A percentile compares a stretch with the other conserved stretches of the same genome.
Conservation (phyloP, 106 monocot species). For the Allium cepa region DNA sequence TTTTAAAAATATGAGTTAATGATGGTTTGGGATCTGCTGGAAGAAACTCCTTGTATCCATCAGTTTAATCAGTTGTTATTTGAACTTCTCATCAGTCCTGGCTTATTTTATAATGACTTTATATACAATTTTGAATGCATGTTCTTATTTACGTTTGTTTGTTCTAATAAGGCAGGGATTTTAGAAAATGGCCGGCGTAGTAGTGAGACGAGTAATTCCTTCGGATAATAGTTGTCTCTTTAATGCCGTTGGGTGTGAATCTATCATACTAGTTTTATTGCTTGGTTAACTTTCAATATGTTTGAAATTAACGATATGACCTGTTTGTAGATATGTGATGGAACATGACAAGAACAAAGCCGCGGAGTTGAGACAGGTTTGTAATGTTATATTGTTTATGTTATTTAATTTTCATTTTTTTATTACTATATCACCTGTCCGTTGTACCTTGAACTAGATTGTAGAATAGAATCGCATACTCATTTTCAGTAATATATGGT, state of each 20-base stretch:
- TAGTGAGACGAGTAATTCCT: slow-evolving; percentile 93
- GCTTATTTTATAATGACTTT: too few species aligned
- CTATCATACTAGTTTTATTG: neutral
- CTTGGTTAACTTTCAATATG: neutral
- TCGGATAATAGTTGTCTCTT: slow-evolving; percentile 99
- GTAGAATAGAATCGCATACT: too few species aligned
- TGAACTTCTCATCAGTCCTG: too few species aligned
- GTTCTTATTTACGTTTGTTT: neutral
- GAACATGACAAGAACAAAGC: slow-evolving; percentile 79
- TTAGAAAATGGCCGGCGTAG: slow-evolving; percentile 66
- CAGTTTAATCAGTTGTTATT: too few species aligned
- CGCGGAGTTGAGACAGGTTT: slow-evolving; percentile 86
- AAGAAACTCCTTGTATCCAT: too few species aligned
- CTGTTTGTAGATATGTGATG: slow-evolving; percentile 71
- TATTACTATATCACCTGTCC: too few species aligned
- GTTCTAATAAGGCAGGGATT: neutral
- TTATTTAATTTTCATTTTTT: neutral
- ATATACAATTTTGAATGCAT: too few species aligned
- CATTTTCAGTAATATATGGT: too few species aligned
- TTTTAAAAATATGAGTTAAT: too few species aligned
- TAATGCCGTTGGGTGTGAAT: slow-evolving; percentile 83
- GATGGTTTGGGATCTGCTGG: too few species aligned
- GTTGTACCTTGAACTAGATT: too few species aligned
- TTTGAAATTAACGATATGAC: neutral
- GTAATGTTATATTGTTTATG: neutral